Evolutionary conservation across 495 filamentous ascomycete genomes (phyloP).

Genomic region (Bacidia rubella): DNA sequence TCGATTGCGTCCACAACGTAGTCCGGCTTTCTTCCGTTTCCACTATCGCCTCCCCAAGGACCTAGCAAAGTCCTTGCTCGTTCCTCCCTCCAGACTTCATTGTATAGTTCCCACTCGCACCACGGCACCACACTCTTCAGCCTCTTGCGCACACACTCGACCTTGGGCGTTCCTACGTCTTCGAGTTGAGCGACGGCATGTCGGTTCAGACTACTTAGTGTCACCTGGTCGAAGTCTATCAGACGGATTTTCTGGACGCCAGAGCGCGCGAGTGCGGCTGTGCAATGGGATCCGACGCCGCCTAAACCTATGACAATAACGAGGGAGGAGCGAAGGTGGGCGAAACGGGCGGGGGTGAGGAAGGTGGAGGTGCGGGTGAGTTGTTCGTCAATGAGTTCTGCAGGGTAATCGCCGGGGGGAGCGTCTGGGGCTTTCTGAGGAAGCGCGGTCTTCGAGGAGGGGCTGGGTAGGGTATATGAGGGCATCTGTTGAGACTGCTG

Average conservation of each 20-base stretch:
- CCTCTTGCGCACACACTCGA: slow-evolving; percentile 62
- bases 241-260: slow-evolving; percentile 77
- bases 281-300: slow-evolving; percentile 86
- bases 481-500: slow-evolving; percentile 9
- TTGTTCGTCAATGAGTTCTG: slow-evolving; percentile 90
- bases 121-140: slow-evolving; percentile 81
- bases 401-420: slow-evolving; percentile 80
- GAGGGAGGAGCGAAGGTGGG: slow-evolving; percentile 64
- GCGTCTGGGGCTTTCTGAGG: slow-evolving; percentile 79
- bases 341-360: slow-evolving; percentile 66
- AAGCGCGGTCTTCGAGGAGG: slow-evolving; percentile 25
- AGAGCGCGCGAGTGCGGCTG: slow-evolving; percentile 73
- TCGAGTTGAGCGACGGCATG: slow-evolving; percentile 88
- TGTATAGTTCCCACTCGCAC: slow-evolving; percentile 76
- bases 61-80: slow-evolving; percentile 51
- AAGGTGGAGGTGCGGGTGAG: slow-evolving; percentile 91
- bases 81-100: slow-evolving; percentile 64
- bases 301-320: slow-evolving; percentile 86
- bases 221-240: slow-evolving; percentile 97
- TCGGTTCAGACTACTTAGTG: slow-evolving; percentile 80
- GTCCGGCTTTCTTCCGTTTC: slow-evolving; percentile 53
- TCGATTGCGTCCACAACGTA: slow-evolving; percentile 96
- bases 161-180: slow-evolving; percentile 92
- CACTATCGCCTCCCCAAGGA: slow-evolving; percentile 35
- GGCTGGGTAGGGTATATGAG: not conserved